Evolutionary conservation across 352 stramenopile species (phyloP), one percentile per base, ranked within the genome.

Genomic region (Aphanomyces astaci): DNA sequence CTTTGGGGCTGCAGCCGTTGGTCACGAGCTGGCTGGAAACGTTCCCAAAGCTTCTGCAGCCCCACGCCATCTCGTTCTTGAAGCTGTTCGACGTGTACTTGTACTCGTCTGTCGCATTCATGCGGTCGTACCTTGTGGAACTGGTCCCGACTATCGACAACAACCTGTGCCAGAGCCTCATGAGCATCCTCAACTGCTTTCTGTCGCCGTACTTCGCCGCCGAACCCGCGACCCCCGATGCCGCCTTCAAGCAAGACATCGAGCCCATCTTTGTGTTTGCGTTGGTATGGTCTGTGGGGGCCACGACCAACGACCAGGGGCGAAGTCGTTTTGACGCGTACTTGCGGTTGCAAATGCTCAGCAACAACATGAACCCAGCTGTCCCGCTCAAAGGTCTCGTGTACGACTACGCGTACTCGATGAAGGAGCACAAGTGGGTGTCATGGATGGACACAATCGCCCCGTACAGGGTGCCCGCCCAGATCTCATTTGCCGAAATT

Each of bases 371-470:
- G 43, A 78, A 77, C 2, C 82, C 81, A 10, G 53, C 72, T 7
- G 72, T 96, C 33, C 89, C 90, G 4, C 31, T 71, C 0, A 73
- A 72, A 2, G 87, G 87, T 1, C 73, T 92, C 0, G 87, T 97
- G 0, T 97, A 97, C 65, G 90, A 98, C 71, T 98, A 96, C 51
- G 92, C 79, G 68, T 97, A 96, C 54, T 87, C 89, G 52, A 70
- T 95, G 28, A 85, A 92, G 36, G 80, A 79, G 30, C 83, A 94
- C 73, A 93, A 94, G 70, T 98, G 94, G 94, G 72, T 97, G 10
- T 76, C 74, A 0, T 98, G 93, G 93, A 97, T 98, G 88, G 90
- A 95, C 51, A 98, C 90, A 2, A 91, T 97, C n/a, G 74, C 66
- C 2, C 57, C 76, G 1, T 94, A 94, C 71, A 90, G 90, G 60